Percentiles rank a stretch among this genome's conserved stretches.
Conservation (phyloP, 768 basidiomycete species). For the Pleurotus cornucopiae region DNA sequence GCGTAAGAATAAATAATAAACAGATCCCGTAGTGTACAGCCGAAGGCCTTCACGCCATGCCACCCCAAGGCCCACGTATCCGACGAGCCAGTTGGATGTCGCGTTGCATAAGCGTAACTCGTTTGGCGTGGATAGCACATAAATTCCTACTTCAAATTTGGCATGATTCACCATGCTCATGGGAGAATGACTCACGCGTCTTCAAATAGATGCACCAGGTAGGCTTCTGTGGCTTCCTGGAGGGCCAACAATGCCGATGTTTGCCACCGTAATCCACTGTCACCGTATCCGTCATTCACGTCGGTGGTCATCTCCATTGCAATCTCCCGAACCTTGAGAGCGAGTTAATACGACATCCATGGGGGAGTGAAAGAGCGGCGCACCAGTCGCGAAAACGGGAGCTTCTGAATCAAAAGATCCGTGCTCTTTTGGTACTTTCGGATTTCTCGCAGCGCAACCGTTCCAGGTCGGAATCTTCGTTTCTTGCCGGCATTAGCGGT, state of each 20-base stretch:
- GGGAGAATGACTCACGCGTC: conserved; percentile 77
- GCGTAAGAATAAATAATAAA: not conserved
- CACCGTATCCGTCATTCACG: conserved; percentile 54
- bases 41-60: conserved; percentile 42
- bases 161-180: not conserved
- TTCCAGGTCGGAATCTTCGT: conserved; percentile 83
- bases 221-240: conserved; percentile 96
- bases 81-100: conserved; percentile 96
- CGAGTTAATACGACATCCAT: not conserved
- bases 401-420: conserved; percentile 79
- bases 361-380: conserved; percentile 19
- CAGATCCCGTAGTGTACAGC: too few species aligned
- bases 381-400: conserved; percentile 91
- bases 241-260: conserved; percentile 89
- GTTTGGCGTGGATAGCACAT: conserved; percentile 96
- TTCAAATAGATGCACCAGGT: conserved; percentile 93
- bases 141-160: conserved; percentile 58
- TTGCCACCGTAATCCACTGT: conserved; percentile 82
- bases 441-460: conserved; percentile 87
- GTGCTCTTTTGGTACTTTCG: conserved; percentile 93
- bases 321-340: conserved; percentile 87
- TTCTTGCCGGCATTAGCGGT: conserved; percentile 38
- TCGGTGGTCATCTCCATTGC: conserved; percentile 87
- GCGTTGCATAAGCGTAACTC: conserved; percentile 96
- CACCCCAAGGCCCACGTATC: conserved; percentile 88